phyloP scores from a whole-genome alignment of 768 basidiomycete genomes.

The Termitomyces sp. region DNA sequence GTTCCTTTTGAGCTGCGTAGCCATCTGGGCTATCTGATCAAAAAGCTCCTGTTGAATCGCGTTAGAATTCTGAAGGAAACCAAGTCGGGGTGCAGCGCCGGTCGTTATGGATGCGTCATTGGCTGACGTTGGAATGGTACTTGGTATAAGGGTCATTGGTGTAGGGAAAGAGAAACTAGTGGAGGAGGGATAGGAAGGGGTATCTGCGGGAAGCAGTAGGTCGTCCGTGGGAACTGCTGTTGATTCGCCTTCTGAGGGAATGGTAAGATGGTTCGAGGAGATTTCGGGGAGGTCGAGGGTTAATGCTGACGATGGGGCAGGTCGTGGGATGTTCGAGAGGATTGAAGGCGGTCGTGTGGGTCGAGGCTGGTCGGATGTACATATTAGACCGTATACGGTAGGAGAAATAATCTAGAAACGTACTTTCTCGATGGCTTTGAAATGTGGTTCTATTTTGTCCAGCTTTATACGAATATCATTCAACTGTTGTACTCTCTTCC shows the following conservation, averaged over 20 bases:
- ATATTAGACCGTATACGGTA: neutral
- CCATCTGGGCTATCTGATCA: constrained; percentile 78
- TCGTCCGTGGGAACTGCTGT: constrained; percentile 23
- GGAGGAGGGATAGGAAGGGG: constrained; percentile 15
- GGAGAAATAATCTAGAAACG: neutral
- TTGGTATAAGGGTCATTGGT: constrained; percentile 18
- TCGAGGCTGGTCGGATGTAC: constrained; percentile 29
- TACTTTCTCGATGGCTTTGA: constrained; percentile 54
- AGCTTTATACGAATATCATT: constrained; percentile 46
- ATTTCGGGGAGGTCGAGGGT: constrained; percentile 16
- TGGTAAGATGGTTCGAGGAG: neutral
- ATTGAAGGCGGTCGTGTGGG: constrained; percentile 40
- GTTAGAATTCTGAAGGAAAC: constrained; percentile 48
- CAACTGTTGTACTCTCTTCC: constrained; percentile 39
- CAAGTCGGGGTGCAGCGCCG: constrained; percentile 26
- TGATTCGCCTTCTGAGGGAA: neutral
- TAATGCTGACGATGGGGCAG: constrained; percentile 22
- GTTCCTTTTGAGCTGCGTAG: constrained; percentile 80
- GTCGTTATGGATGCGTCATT: constrained; percentile 12
- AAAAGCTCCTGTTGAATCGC: constrained; percentile 73
- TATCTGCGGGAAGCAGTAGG: constrained; percentile 38
- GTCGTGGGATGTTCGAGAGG: constrained; percentile 50
- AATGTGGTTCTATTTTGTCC: constrained; percentile 49
- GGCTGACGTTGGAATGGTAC: constrained; percentile 24
- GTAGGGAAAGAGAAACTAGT: constrained; percentile 1